Conservation (phyloP, 352 stramenopile species). For the Elongisporangium anandrum region DNA sequence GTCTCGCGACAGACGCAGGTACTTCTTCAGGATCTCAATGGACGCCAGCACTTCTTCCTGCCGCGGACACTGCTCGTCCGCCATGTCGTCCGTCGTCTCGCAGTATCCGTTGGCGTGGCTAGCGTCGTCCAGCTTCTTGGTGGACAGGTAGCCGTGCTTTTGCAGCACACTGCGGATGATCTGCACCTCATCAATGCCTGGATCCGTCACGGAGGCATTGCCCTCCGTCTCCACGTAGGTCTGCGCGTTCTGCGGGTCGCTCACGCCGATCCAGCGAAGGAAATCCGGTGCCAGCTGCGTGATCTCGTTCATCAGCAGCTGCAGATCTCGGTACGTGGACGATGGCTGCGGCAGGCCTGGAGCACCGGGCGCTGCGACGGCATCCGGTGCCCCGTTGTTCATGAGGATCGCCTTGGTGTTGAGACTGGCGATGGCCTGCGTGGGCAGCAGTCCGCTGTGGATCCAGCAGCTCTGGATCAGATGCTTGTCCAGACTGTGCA, state of each 20-base stretch:
- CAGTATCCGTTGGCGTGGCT: slow-evolving; percentile 38
- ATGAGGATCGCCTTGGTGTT: slow-evolving; percentile 57
- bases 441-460: slow-evolving; percentile 63
- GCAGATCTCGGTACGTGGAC: slow-evolving; percentile 53
- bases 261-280: slow-evolving; percentile 64
- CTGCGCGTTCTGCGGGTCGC: slow-evolving; percentile 47
- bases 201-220: slow-evolving; percentile 71
- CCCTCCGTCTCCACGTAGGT: slow-evolving; percentile 69
- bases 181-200: slow-evolving; percentile 76
- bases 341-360: slow-evolving; percentile 25
- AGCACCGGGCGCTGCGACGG: slow-evolving; percentile 7
- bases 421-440: slow-evolving; percentile 53
- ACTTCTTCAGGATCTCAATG: slow-evolving; percentile 68
- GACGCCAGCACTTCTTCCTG: slow-evolving; percentile 51
- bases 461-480: slow-evolving; percentile 76
- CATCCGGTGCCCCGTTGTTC: slow-evolving; percentile 10
- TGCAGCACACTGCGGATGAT: slow-evolving; percentile 81
- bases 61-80: slow-evolving; percentile 44
- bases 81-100: slow-evolving; percentile 45
- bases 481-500: slow-evolving; percentile 65
- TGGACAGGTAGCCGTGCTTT: slow-evolving; percentile 72
- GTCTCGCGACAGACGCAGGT: slow-evolving; percentile 58
- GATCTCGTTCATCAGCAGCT: slow-evolving; percentile 56
- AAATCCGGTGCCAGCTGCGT: slow-evolving; percentile 61
- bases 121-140: slow-evolving; percentile 57